Percentiles rank a stretch among this genome's conserved stretches.
phyloP scores from a whole-genome alignment of 202 grass and related monocot species.

The Alloteropsis angusta region DNA sequence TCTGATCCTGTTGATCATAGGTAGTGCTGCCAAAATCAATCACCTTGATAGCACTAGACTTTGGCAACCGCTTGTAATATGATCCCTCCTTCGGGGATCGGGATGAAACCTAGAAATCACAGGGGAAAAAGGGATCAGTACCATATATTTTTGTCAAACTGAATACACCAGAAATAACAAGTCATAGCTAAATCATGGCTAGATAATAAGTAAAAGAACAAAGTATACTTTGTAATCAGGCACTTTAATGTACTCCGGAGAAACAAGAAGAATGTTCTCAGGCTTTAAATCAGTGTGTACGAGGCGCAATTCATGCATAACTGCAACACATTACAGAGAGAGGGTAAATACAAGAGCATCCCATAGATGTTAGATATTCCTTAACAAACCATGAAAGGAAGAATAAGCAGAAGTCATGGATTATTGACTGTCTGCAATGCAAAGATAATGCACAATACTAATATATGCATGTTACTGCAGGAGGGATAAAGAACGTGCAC shows the following conservation, averaged over 20 bases:
- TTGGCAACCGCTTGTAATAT: slow-evolving; percentile 67
- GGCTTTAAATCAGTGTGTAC: slow-evolving; percentile 99
- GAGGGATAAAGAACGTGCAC: slow-evolving; percentile 52
- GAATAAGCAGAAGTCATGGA: slow-evolving; percentile 20
- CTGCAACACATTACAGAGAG: slow-evolving; percentile 76
- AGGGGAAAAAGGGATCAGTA: slow-evolving; percentile 12
- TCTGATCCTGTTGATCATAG: slow-evolving; percentile 57
- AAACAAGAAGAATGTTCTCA: slow-evolving; percentile 99
- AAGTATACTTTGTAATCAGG: slow-evolving; percentile 93
- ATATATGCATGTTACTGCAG: slow-evolving; percentile 18
- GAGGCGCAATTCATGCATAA: slow-evolving; percentile 98
- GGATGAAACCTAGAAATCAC: slow-evolving; percentile 45
- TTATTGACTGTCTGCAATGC: slow-evolving; percentile 17
- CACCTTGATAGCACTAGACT: slow-evolving; percentile 92
- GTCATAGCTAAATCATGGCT: background rate
- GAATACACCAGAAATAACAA: background rate
- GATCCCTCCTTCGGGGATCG: slow-evolving; percentile 62
- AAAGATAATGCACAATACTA: slow-evolving; percentile 15
- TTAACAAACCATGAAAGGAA: slow-evolving; percentile 12
- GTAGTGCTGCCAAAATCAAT: slow-evolving; percentile 99
- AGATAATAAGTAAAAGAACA: slow-evolving; percentile 33
- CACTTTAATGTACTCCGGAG: slow-evolving; percentile 93
- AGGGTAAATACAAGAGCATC: slow-evolving; percentile 39
- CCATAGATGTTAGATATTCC: slow-evolving; percentile 20
- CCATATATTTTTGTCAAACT: background rate